Percentiles rank a stretch among this genome's conserved stretches.
phyloP scores from a whole-genome alignment of 225 moss, liverwort and hornwort genomes.

The Neckera pumila region DNA sequence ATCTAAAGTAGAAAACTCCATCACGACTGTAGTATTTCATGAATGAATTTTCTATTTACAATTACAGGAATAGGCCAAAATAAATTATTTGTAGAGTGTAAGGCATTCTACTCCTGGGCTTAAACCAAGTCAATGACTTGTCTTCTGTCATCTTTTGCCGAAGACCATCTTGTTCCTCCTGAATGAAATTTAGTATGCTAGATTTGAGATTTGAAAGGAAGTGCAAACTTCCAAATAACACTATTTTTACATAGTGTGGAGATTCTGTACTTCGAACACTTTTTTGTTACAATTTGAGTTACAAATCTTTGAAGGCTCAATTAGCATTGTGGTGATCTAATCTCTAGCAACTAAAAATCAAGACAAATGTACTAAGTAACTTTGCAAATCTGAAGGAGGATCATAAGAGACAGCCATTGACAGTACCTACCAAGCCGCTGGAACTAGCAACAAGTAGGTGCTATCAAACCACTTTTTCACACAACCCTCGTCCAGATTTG shows the following conservation, averaged over 20 bases:
- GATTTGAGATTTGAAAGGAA: neutral
- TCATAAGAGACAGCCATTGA: neutral
- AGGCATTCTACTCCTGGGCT: too few relatives aligned
- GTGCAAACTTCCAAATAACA: neutral
- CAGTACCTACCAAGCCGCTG: neutral
- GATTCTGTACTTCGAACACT: too few relatives aligned
- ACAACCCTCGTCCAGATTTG: too few relatives aligned
- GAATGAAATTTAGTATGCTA: neutral
- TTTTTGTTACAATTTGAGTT: too few relatives aligned
- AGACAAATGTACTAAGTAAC: too few relatives aligned
- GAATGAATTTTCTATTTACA: neutral
- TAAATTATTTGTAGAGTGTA: too few relatives aligned
- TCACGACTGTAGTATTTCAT: neutral
- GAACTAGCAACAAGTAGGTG: too few relatives aligned
- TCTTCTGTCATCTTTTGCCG: too few relatives aligned
- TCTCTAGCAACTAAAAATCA: neutral
- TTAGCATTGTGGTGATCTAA: neutral
- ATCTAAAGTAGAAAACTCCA: neutral
- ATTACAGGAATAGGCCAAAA: too few relatives aligned
- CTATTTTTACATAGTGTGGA: neutral
- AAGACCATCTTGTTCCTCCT: neutral
- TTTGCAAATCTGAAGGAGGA: neutral
- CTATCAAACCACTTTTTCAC: too few relatives aligned
- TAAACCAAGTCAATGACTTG: too few relatives aligned
- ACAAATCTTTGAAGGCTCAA: neutral